Base-by-base conservation (phyloP, 2,329 filamentous ascomycete genomes). In the Salinomyces thailandicus region DNA sequence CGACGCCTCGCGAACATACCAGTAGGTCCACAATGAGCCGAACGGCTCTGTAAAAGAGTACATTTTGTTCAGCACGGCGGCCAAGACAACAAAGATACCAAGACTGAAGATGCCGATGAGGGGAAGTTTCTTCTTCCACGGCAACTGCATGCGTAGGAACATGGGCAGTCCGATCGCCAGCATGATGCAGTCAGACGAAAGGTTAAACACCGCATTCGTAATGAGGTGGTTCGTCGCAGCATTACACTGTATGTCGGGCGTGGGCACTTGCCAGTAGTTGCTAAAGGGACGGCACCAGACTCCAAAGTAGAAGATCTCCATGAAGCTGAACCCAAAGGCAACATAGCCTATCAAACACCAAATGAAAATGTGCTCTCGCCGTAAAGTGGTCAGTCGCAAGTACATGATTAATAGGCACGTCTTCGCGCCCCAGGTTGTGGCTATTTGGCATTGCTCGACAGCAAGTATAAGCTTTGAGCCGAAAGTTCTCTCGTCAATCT, bases 51-150 rank as follows among this genome's bases (percentile, higher is more conserved):
- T 66, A 41, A 79, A 76, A 30, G 71, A 74, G 57, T 75, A 76
- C 49, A 74, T 73, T 41, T 77, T 75, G 58, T 76, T 78, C 12
- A 79, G 58, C 5, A 71, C 64, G 8, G 73, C 71, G 13, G 71
- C 69, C 11, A 78, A 57, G 34, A 79, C 73, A 47, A 69, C 58
- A 41, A 74, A 70, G 3, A 69, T 49, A 1, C 75, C 75, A 2
- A 79, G 60, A 2, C 66, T 61, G 51, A 79, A 77, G 18, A 79
- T 65, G 18, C 59, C 62, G 31, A 70, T 63, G 0, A 79, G 58
- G 0, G 73, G 63, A 1, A 69, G 33, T 49, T 78, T 79, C 38
- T 71, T 66, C 40, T 62, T 59, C 38, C 49, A 54, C 0, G 64
- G 64, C 11, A 69, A 44, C 8, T 58, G 52, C 32, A 64, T 58